Percentiles rank a stretch among this genome's conserved stretches.
These are phyloP conservation scores for Gnomoniopsis sp. DNA, from an alignment of 2,329 filamentous ascomycete genomes.

Conservation along the genomic window DNA sequence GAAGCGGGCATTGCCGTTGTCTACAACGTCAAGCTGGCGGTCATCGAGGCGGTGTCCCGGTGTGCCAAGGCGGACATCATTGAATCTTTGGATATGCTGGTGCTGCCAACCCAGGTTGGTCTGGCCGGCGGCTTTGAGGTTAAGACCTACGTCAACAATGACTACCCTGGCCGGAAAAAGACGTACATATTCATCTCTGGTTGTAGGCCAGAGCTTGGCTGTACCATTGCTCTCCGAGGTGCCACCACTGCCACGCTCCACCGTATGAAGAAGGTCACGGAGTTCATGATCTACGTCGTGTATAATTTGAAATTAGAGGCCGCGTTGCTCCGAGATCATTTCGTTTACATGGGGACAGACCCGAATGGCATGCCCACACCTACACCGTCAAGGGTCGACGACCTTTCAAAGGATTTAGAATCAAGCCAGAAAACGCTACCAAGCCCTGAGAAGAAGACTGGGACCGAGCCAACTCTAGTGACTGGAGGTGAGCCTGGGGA, in stretches of 20 bases:
- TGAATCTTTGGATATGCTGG: slow-evolving; percentile 90
- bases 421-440: slow-evolving; percentile 10
- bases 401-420: background rate
- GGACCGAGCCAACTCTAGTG: background rate
- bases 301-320: slow-evolving; percentile 97
- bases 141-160: slow-evolving; percentile 85
- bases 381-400: slow-evolving; percentile 29
- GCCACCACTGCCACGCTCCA: slow-evolving; percentile 67
- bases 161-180: slow-evolving; percentile 73
- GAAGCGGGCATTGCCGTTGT: slow-evolving; percentile 89
- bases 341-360: slow-evolving; percentile 45
- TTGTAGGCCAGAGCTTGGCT: slow-evolving; percentile 84
- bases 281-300: slow-evolving; percentile 99
- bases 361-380: slow-evolving; percentile 58
- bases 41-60: slow-evolving; percentile 89
- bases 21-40: slow-evolving; percentile 94
- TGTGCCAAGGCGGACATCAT: slow-evolving; percentile 91
- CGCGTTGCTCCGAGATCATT: slow-evolving; percentile 89
- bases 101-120: slow-evolving; percentile 72
- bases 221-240: slow-evolving; percentile 88
- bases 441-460: slow-evolving; percentile 7
- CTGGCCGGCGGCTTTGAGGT: slow-evolving; percentile 87
- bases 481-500: slow-evolving; percentile 16
- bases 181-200: slow-evolving; percentile 95
- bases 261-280: slow-evolving; percentile 87